Base-by-base conservation (phyloP, 768 basidiomycete genomes). In the Hydnomerulius pinastri region DNA sequence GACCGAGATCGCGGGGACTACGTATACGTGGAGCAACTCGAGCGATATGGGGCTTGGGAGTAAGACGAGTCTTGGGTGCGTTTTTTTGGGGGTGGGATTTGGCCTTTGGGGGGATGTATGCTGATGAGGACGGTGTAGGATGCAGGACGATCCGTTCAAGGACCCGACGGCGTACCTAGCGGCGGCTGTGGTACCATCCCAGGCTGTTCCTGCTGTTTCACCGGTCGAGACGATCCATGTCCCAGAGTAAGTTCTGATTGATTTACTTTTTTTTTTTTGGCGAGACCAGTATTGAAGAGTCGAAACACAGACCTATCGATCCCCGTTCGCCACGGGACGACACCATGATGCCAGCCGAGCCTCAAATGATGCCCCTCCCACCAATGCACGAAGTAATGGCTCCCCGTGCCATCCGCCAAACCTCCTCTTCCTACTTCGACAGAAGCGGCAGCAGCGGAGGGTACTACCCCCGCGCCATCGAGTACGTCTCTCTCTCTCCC, bases 271-370 rank as follows among this genome's bases (percentile, higher is more conserved):
- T 4, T 32, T 15, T 4, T 13, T 24, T 23, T 23, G 20, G 15
- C 17, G 13, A 13, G 11, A 18, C 23, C 9, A 6, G 24, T 38
- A 40, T 6, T 37, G 18, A 12, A 8, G 29, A n/a, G 24, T 7
- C 4, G 3, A 29, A 2, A 0, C 45, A 6, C 24, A 65, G 64
- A 10, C 11, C 43, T 12, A 49, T 63, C 12, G 66, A 65, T 17
- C 64, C 63, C 44, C 69, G 69, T 28, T 70, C 65, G 6, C 66
- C 71, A 4, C 63, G 68, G 17, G 69, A 72, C 32, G 67, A 69
- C 5, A 25, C 44, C 17, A 45, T 69, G 51, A 4, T 66, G 25
- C 51, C 55, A 24, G 58, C 25, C 9, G 60, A 58, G 23, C 67
- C 66, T 2, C 60, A 65, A 32, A 25, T 53, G 27, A 47, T 70